Conservation (phyloP, 768 basidiomycete species). For the Roridomyces roridus region DNA sequence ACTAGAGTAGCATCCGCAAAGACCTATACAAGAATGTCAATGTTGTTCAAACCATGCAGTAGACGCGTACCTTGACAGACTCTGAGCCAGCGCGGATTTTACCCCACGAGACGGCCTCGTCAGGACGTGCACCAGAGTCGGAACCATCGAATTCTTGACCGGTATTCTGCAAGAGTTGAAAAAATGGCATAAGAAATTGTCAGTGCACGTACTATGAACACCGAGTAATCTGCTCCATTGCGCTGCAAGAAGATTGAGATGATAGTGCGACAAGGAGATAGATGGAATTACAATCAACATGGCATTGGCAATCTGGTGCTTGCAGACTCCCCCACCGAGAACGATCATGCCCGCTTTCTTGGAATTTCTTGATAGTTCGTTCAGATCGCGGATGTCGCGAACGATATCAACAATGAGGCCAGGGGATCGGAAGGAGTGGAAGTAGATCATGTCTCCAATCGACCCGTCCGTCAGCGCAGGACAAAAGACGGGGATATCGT, state of each 20-base stretch:
- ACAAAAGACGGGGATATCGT: conserved; percentile 98
- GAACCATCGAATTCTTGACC: conserved; percentile 99
- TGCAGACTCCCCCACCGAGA: conserved; percentile 97
- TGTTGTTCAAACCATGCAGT: conserved; percentile 14
- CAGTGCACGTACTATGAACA: conserved; percentile 76
- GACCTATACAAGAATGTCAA: conserved; percentile 50
- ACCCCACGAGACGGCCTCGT: conserved; percentile 98
- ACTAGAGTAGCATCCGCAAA: conserved; percentile 97
- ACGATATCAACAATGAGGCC: conserved; percentile 93
- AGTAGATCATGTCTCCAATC: conserved; percentile 98
- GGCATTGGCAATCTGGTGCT: conserved; percentile 99
- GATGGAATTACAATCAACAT: conserved; percentile 86
- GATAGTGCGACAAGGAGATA: conserved; percentile 7
- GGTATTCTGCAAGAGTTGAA: conserved; percentile 71
- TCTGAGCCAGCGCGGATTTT: conserved; percentile 91
- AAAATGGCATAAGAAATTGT: background rate
- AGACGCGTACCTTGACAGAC: conserved; percentile 70
- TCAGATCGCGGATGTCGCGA: conserved; percentile 88
- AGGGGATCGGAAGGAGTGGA: conserved; percentile 91
- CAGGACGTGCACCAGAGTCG: conserved; percentile 95
- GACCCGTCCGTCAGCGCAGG: conserved; percentile 98
- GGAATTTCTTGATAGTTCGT: conserved; percentile 87
- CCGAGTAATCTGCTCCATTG: conserved; percentile 97
- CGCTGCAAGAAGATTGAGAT: conserved; percentile 56
- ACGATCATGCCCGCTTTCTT: conserved; percentile 98